Conservation (phyloP, 75 land plant species). For the Selaginella moellendorffii region DNA sequence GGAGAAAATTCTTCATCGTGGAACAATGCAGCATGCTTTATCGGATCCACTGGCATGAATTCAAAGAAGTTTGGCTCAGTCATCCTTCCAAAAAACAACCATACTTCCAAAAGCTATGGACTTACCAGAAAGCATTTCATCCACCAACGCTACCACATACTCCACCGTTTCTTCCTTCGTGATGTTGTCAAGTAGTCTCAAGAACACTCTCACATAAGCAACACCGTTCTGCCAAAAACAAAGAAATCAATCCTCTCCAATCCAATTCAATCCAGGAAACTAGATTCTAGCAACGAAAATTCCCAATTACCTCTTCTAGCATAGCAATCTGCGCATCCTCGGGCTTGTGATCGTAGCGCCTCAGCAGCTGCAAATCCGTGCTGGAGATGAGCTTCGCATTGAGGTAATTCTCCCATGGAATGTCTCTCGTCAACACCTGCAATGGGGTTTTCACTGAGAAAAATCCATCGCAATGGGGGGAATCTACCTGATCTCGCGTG, state of each 20-base stretch:
- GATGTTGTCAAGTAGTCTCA: constrained; percentile 67
- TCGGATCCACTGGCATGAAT: constrained; percentile 68
- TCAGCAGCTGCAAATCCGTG: constrained; percentile 66
- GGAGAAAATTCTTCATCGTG: constrained; percentile 57
- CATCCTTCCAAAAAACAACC: no score
- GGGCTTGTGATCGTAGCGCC: constrained; percentile 76
- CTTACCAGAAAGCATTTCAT: constrained; percentile 88
- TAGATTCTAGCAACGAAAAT: no score
- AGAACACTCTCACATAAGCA: constrained; percentile 62
- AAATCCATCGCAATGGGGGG: not conserved
- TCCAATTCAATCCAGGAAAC: no score
- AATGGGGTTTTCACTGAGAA: no score
- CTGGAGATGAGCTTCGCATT: constrained; percentile 71
- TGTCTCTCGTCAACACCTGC: constrained; percentile 77
- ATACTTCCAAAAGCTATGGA: no score
- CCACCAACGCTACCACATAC: constrained; percentile 78
- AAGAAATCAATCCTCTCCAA: no score
- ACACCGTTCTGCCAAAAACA: constrained; percentile 69
- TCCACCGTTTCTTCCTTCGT: constrained; percentile 85
- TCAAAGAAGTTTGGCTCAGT: no score
- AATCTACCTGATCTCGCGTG: not conserved
- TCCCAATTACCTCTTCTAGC: constrained; percentile 80
- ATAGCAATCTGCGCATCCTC: constrained; percentile 52
- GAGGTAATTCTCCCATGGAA: constrained; percentile 97
- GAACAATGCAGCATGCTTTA: constrained; percentile 68